Evolutionary conservation across 805 yeast genomes (phyloP), one percentile per base, ranked within the genome.

Genomic region (Pichia occidentalis): DNA sequence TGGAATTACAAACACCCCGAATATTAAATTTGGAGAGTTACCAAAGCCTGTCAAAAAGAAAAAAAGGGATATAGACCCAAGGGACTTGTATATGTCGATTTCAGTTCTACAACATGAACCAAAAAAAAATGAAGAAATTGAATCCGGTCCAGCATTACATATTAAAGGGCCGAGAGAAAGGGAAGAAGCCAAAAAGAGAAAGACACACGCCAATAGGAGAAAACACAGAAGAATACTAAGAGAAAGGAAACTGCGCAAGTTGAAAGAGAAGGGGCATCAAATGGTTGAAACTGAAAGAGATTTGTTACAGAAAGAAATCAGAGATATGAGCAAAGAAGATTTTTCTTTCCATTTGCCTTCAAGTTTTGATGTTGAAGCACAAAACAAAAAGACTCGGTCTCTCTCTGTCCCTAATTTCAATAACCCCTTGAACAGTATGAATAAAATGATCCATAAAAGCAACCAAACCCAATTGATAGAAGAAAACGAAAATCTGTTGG

Each of bases 51-150:
- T 63, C 63, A 8, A 66, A 65, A 42, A 53, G 53, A 32, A 43
- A 20, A 39, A 36, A 20, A 64, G 60, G n/a, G 73, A 77, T 17
- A 64, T 84, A 10, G 79, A 81, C 24, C 95, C 96, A 2, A 74
- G 81, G 34, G 96, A 88, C 53, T 80, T 87, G 77, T 80, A 69
- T 55, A 69, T 80, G 64, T 86, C 95, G 4, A 81, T 87, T 48
- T 78, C 86, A 29, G 77, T 87, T 80, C 64, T 88, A 63, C 81
- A 81, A 48, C 68, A 71, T 37, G 65, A 68, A 28, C 63, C 60
- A n/a, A 54, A 57, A 27, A 50, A 53, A 20, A 37, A 51, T 5
- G 45, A 51, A 22, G 64, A 59, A 18, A 70, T 68, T 18, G 80
- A 76, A 24, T 75, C 79, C 25, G 94, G 90, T 0, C 92, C 90